Base-by-base conservation (phyloP, 2,329 filamentous ascomycete species). In the Claviceps quebecensis region DNA sequence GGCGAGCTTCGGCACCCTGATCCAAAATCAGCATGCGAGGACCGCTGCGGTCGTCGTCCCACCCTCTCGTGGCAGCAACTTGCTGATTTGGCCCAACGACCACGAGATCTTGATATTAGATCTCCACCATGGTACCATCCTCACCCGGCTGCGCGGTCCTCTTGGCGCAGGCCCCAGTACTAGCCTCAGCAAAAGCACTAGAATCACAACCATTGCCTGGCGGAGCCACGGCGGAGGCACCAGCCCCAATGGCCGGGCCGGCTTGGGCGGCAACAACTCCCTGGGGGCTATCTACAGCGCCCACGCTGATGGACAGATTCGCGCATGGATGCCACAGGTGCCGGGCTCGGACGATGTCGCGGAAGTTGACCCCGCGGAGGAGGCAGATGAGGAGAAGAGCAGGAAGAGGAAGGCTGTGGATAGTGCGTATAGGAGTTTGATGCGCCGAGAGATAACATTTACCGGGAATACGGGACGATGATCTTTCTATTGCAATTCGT, bases 281-380 rank as follows among this genome's bases (percentile, higher is more conserved):
- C 57, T 72, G 4, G 77, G 77, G 0, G 74, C 70, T 8, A 61
- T 96, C 52, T 94, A 88, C 67, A 93, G 87, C 50, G 84, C 82
- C 2, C 88, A 95, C 60, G 74, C 83, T 3, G 88, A 96, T 62
- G 91, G 91, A 0, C 84, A 83, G 49, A 91, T 97, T 52, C 77
- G 84, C 45, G 78, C 79, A 4, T 96, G 91, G 89, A 74, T 76
- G 58, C 85, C 87, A 2, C 70, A 71, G 38, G 67, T 79, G 5
- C 66, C 71, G 1, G 78, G 76, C 4, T 70, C 68, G 37, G 67
- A 78, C 56, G 63, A 76, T 57, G 57, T 80, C 48, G 72, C 71
- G 13, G 71, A 74, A 39, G 69, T 72, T 13, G 71, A 72, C 3
- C 26, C 26, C n/a, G 65, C 69, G 14, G 60, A 65, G 16, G 61